These are phyloP conservation scores for Xerocomus potaroensis DNA, from an alignment of 768 basidiomycete genomes.

Conservation along the genomic window DNA sequence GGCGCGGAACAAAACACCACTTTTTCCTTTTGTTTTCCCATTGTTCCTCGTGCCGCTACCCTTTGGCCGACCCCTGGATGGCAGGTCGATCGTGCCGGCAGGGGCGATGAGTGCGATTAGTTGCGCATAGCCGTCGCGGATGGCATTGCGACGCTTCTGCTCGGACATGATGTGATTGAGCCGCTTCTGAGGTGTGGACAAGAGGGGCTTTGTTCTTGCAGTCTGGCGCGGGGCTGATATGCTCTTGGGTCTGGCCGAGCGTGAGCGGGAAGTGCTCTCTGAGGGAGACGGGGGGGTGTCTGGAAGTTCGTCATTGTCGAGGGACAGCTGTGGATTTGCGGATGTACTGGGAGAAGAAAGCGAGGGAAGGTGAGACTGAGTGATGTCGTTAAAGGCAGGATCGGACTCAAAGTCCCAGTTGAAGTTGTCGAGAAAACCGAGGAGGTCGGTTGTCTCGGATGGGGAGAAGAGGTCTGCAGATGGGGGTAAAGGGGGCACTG, in stretches of 20 bases:
- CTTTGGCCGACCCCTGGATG: constrained; percentile 75
- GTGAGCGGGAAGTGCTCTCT: constrained; percentile 10
- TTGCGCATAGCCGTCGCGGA: constrained; percentile 86
- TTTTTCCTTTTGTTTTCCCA: constrained; percentile 79
- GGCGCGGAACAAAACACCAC: constrained; percentile 82
- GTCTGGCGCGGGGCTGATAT: constrained; percentile 23
- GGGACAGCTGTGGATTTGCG: constrained; percentile 4
- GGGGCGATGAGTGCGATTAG: constrained; percentile 78
- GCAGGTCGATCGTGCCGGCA: constrained; percentile 72
- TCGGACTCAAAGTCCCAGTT: constrained; percentile 57
- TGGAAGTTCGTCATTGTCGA: constrained; percentile 8
- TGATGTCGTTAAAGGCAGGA: constrained; percentile 17
- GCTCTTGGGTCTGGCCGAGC: constrained; percentile 22
- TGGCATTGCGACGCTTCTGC: constrained; percentile 89
- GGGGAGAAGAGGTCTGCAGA: constrained; percentile 77
- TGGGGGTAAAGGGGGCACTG: constrained; percentile 58
- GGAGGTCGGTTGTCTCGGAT: constrained; percentile 71
- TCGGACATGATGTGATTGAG: constrained; percentile 94
- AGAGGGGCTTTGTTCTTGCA: constrained; percentile 54
- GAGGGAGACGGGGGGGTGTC: constrained; percentile 5
- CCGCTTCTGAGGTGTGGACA: constrained; percentile 82
- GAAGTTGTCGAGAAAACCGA: constrained; percentile 82
- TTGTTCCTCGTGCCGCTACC: constrained; percentile 65
- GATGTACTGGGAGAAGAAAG: too few relatives aligned
- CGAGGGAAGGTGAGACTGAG: constrained; percentile 4